Evolutionary conservation across 2,329 filamentous ascomycete species (phyloP), one percentile per base, ranked within the genome.

Genomic region (Aaosphaeria pasadenensis): DNA sequence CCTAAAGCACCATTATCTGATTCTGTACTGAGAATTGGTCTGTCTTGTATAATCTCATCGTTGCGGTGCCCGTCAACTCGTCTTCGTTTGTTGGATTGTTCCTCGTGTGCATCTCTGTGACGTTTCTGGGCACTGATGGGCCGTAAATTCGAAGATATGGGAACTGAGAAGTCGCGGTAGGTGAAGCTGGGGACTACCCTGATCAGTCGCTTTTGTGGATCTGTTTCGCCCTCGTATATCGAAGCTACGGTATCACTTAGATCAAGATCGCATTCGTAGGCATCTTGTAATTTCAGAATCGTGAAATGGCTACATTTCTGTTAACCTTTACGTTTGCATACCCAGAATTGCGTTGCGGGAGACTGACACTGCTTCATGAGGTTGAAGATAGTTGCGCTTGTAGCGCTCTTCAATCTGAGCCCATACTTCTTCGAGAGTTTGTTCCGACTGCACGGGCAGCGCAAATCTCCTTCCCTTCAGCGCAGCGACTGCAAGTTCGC

Each of bases 201-300:
- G 52, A 71, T 60, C 29, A 61, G 48, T 39, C 58, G 58, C 56
- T 57, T 61, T 11, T 50, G 42, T 6, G 48, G 55, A 41, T 67
- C 58, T 1, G 49, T 49, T 42, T 66, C 62, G 44, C 54, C 58
- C 38, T 60, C 66, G 45, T 67, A 71, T 35, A 69, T 66, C 44
- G 60, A 55, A 38, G 55, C 51, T 36, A 71, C 66, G 5, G 64
- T 67, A 51, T 71, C 67, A 42, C 57, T 49, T 30, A 70, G 40
- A 51, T 67, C 66, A 17, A 71, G 59, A 45, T 71, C 69, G 56
- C 62, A 68, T 43, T 64, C 65, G 50, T 63, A 62, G 32, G 53
- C 60, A 48, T 69, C 66, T 45, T 68, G 66, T 6, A 71, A 54
- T 48, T 67, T 68, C 49, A 66, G 66, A 58, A 71, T 66, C 36